Evolutionary conservation across 2,329 filamentous ascomycete species (phyloP).

Genomic region (Ascocoryne sarcoides): DNA sequence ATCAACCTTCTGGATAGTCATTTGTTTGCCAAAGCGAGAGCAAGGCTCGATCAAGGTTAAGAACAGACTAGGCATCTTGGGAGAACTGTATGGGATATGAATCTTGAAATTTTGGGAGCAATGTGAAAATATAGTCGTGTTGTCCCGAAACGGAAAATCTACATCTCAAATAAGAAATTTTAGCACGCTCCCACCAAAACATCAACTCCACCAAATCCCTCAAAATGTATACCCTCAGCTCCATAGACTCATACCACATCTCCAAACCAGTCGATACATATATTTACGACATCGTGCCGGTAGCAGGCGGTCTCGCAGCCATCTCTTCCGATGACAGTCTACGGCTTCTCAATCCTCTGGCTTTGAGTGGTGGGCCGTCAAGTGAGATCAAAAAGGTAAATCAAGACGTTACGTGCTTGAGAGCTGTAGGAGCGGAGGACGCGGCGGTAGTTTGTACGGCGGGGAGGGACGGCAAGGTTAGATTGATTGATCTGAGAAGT

Average conservation of each 20-base stretch:
- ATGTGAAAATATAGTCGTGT: too few species aligned
- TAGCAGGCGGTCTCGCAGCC: conserved; percentile 27
- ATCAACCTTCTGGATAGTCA: too few species aligned
- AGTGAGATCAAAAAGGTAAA: conserved; percentile 44
- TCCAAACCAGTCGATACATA: conserved; percentile 29
- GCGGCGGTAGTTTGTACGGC: conserved; percentile 47
- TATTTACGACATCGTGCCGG: conserved; percentile 34
- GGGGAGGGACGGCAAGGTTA: conserved; percentile 61
- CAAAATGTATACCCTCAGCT: conserved; percentile 27
- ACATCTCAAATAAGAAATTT: too few species aligned
- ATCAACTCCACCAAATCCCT: not conserved
- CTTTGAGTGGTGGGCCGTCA: conserved; percentile 43
- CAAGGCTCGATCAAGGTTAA: too few species aligned
- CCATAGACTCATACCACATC: conserved; percentile 20
- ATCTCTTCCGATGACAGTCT: conserved; percentile 66
- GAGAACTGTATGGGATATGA: too few species aligned
- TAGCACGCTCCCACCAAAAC: too few species aligned
- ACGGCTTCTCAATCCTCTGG: conserved; percentile 52
- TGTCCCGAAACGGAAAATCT: too few species aligned
- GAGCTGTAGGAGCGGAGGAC: conserved; percentile 41
- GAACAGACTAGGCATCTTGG: too few species aligned
- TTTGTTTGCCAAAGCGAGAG: too few species aligned
- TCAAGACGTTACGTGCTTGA: conserved; percentile 55
- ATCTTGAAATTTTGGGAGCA: too few species aligned
- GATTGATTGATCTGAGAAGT: conserved; percentile 56